Evolutionary conservation across 2,329 filamentous ascomycete genomes (phyloP), one percentile per base, ranked within the genome.

Genomic region (Pseudocercospora ulei): DNA sequence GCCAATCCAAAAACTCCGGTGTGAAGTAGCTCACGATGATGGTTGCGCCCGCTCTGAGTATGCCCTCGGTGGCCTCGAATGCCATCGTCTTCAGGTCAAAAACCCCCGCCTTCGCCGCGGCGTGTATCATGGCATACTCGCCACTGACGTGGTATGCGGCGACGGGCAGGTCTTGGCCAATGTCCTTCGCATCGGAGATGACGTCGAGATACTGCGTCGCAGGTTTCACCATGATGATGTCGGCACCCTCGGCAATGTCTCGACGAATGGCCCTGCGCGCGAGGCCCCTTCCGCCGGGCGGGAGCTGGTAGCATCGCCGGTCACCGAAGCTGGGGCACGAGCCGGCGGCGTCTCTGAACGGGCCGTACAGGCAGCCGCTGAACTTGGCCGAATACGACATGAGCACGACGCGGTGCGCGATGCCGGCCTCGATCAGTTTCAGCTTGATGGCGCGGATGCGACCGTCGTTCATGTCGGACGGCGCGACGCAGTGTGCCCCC

Each of bases 351-450:
- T 98, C 90, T 46, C 90, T 82, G 74, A 98, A 98, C 7, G 90
- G 90, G 0, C 90, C 90, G 65, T 98, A 98, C 6, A 96, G 68
- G 60, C 87, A 96, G 29, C 90, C 90, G 13, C 83, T 88, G 66
- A 98, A 98, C 62, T 98, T 98, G 57, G 90, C 90, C 8, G 86
- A 86, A 65, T 98, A 98, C 3, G 86, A 94, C 90, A 98, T 96
- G 45, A 98, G 72, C 38, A 93, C 74, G 7, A 88, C 81, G 59
- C 81, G 80, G 67, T 98, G 90, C 4, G 87, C 81, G 53, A 96
- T 82, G 38, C 88, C 88, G 42, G 86, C 80, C 63, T 96, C 88
- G 42, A 96, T 96, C 47, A 98, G 71, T 69, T 95, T 96, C 38
- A 95, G 74, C 71, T 98, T 98, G 63, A 98, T 98, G 46, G 87